Conservation (phyloP, 1,284 basidiomycete species). For the Puccinia triticina region DNA sequence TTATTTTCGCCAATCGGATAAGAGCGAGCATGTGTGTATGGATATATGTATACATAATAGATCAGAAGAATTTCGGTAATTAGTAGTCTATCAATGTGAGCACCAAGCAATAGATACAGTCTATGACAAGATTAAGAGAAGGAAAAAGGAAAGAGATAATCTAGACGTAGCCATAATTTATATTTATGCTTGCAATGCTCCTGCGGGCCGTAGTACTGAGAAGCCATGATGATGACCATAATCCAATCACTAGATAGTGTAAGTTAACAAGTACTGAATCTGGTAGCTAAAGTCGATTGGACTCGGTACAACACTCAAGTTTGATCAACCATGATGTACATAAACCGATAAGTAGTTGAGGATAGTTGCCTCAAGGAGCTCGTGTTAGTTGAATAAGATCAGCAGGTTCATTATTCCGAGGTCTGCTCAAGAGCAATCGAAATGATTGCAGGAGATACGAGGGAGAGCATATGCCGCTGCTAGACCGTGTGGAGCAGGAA, state of each 20-base stretch:
- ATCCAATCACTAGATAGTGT: constrained; percentile 12
- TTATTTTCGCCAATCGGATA: constrained; percentile 30
- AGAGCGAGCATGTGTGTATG: constrained; percentile 16
- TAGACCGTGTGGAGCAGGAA: neutral
- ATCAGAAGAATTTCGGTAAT: constrained; percentile 39
- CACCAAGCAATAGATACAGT: constrained; percentile 24
- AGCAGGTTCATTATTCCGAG: neutral
- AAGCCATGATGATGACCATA: constrained; percentile 12
- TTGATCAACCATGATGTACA: neutral
- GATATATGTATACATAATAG: constrained; percentile 31
- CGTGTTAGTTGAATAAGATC: neutral
- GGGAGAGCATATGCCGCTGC: neutral
- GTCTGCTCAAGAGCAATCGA: neutral
- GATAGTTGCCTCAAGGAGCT: constrained; percentile 7
- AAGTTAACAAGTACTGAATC: neutral
- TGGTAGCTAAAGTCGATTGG: neutral
- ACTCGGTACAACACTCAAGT: neutral
- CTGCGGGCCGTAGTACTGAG: constrained; percentile 10
- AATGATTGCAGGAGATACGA: neutral
- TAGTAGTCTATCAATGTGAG: constrained; percentile 45
- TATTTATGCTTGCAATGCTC: constrained; percentile 2
- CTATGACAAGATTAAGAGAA: constrained; percentile 29
- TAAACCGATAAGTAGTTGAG: neutral
- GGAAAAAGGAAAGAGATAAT: constrained; percentile 24
- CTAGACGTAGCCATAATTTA: constrained; percentile 39